Evolutionary conservation across 148 eudicot species (phyloP), one percentile per base, ranked within the genome.

Genomic region (Rhododendron molle): DNA sequence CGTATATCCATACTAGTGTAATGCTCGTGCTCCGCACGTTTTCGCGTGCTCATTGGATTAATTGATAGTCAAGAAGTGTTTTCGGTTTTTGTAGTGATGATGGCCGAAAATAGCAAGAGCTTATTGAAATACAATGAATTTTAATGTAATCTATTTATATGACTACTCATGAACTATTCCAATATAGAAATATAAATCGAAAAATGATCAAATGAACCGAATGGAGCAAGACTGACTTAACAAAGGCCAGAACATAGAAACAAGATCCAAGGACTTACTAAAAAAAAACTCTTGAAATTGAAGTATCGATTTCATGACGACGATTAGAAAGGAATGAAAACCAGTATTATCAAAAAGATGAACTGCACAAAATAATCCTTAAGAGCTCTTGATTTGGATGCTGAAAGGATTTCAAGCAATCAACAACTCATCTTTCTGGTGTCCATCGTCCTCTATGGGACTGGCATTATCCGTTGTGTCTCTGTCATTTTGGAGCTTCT

Each of bases 401-500:
- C 32, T 15, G 26, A 78, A 58, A 81, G 67, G 52, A 81, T 77
- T 74, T 78, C 78, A 26, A 85, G 74, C 78, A 85, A 83, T 54
- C 83, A 89, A 92, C 32, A 93, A 83, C 82, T 94, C 94, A 36
- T 91, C 91, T 60, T 92, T 90, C 76, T 77, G 58, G 21, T 72
- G 88, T 60, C 78, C 83, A 28, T 85, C 85, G 43, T 83, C 83
- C 21, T 85, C 43, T 18, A 3, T 8, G 15, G 76, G 21, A 46
- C 62, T 76, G 43, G 69, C 38, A 15, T 81, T 12, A 7, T 86
- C 69, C 49, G 56, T 83, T 78, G 86, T 52, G 49, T 38, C 85
- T 74, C 80, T 88, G 85, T 90, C 91, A 21, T 84, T 56, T 32
- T 85, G 86, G 30, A 93, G 92, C 89, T 79, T 92, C 82, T 90